Percentiles rank a stretch among this genome's conserved stretches.
Evolutionary conservation across 108 stramenopile species (phyloP).

Genomic region (Bacterosira constricta): DNA sequence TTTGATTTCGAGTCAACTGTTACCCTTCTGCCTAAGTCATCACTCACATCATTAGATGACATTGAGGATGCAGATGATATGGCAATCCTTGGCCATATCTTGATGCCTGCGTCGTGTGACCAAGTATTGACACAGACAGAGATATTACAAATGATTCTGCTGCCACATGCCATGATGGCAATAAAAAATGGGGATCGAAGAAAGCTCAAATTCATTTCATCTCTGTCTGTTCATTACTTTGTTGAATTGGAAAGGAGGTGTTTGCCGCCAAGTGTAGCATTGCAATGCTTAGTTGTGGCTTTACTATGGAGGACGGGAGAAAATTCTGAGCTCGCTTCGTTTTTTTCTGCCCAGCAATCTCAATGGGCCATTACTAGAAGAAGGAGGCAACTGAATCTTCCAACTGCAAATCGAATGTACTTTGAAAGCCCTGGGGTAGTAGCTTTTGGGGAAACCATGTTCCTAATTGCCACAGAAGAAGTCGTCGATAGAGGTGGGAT

Average conservation of each 20-base stretch:
- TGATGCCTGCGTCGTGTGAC: conserved; percentile 6
- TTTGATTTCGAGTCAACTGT: conserved; percentile 29
- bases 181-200: conserved; percentile 7
- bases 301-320: conserved; percentile 17
- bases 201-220: conserved; percentile 23
- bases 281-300: conserved; percentile 34
- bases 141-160: conserved; percentile 25
- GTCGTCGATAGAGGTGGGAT: background rate
- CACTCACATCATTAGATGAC: background rate
- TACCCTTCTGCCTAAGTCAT: conserved; percentile 13
- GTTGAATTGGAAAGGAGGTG: conserved; percentile 27
- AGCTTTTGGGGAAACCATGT: conserved; percentile 22
- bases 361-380: conserved; percentile 24
- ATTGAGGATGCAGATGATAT: background rate
- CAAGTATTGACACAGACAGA: conserved; percentile 32
- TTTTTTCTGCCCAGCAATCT: conserved; percentile 22
- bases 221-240: conserved; percentile 21
- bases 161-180: conserved; percentile 29
- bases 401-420: conserved; percentile 14
- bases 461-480: conserved; percentile 11
- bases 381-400: conserved; percentile 28
- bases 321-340: conserved; percentile 9
- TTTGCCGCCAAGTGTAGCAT: conserved; percentile 22
- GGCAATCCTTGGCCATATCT: background rate
- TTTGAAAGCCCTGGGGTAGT: conserved; percentile 25